phyloP scores from a whole-genome alignment of 176 grass and related monocot species.

The Pharus latifolius region DNA sequence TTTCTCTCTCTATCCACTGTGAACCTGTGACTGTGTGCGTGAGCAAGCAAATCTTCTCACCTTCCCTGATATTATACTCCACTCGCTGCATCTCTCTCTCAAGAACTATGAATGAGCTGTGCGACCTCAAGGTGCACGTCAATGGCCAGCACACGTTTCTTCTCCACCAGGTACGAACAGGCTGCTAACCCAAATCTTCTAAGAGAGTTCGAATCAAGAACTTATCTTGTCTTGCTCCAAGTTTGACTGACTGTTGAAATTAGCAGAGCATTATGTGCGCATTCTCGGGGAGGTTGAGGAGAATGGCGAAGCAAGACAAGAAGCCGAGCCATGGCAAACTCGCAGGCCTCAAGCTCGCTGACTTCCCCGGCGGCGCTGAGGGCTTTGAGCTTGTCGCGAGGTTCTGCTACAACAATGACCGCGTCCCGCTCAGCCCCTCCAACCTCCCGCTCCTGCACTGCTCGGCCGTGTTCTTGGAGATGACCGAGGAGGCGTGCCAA shows the following conservation, averaged over 20 bases:
- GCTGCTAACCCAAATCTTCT: neutral
- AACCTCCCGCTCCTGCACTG: constrained; percentile 57
- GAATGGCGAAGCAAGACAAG: constrained; percentile 42
- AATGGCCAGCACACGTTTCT: constrained; percentile 74
- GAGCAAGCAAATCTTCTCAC: neutral
- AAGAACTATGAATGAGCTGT: constrained; percentile 63
- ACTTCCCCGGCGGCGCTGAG: constrained; percentile 63
- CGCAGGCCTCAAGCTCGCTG: constrained; percentile 9
- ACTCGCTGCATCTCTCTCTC: neutral
- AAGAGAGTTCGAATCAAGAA: neutral
- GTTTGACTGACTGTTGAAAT: neutral
- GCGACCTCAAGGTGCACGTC: constrained; percentile 87
- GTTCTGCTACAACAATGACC: constrained; percentile 85
- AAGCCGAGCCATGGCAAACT: constrained; percentile 5
- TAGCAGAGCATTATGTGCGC: constrained; percentile 58
- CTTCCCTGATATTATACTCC: constrained; percentile 32
- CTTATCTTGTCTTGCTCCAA: neutral
- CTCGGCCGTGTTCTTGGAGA: constrained; percentile 62
- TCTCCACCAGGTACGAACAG: constrained; percentile 67
- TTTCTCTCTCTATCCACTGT: constrained; percentile 23
- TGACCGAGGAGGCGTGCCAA: constrained; percentile 65
- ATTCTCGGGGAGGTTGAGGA: constrained; percentile 69
- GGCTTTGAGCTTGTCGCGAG: constrained; percentile 64
- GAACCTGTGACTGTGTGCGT: constrained; percentile 23
- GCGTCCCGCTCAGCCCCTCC: constrained; percentile 43